A percentile compares a stretch with the other conserved stretches of the same genome.
These are phyloP conservation scores for Aegilops tauschii DNA, from an alignment of 176 grass and related monocot genomes.

Conservation along the genomic window DNA sequence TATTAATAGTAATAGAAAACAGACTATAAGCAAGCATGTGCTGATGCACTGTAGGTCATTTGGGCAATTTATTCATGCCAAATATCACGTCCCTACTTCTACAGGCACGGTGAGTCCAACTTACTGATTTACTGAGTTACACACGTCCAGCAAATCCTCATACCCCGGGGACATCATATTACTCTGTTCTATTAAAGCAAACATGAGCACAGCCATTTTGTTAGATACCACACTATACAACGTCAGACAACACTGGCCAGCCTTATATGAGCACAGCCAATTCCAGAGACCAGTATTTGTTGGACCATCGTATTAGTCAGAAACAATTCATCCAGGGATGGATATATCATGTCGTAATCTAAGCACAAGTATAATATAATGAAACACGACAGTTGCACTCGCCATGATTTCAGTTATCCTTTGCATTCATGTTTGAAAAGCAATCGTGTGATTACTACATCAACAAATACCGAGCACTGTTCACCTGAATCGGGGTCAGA, in stretches of 20 bases:
- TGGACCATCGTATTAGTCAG: neutral
- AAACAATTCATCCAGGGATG: neutral
- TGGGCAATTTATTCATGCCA: neutral
- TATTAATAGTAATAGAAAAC: neutral
- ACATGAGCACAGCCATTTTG: neutral
- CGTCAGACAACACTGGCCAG: neutral
- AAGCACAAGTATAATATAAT: neutral
- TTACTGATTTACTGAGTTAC: neutral
- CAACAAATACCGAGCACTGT: neutral
- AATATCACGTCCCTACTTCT: neutral
- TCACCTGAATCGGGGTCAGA: constrained; percentile 36
- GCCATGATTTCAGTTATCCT: neutral
- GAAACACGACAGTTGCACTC: neutral
- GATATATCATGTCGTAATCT: neutral
- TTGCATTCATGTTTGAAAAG: neutral
- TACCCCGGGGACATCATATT: neutral
- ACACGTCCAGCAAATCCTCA: neutral
- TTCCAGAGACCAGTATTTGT: neutral
- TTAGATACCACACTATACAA: neutral
- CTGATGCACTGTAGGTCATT: neutral
- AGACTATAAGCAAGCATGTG: neutral
- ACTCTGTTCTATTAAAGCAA: neutral
- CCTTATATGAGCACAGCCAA: neutral
- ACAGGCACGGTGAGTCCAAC: neutral
- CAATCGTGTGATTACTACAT: neutral